Evolutionary conservation across 768 basidiomycete genomes (phyloP).

Genomic region (Ramaria sp.): DNA sequence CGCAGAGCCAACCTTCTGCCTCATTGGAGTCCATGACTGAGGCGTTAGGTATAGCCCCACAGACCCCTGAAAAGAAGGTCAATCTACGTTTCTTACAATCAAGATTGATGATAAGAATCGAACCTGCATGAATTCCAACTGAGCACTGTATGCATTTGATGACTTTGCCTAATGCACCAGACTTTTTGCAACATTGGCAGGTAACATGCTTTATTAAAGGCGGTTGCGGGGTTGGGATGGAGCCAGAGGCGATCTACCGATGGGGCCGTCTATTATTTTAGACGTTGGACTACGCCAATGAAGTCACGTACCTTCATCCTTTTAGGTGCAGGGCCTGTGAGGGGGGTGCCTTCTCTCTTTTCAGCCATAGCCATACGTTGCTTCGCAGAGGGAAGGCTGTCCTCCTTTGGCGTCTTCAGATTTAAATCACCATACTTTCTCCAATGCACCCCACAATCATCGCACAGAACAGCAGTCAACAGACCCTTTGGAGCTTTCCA

Average conservation of each 20-base stretch:
- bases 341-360: constrained; percentile 53
- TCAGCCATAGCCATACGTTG: constrained; percentile 22
- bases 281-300: background rate
- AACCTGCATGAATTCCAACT: constrained; percentile 73
- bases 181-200: constrained; percentile 67
- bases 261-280: background rate
- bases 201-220: constrained; percentile 44
- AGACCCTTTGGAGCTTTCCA: constrained; percentile 90
- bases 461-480: constrained; percentile 69
- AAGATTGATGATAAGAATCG: constrained; percentile 11
- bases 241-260: constrained; percentile 4
- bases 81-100: background rate
- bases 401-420: constrained; percentile 62
- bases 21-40: constrained; percentile 44
- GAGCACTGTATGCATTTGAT: constrained; percentile 74
- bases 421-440: constrained; percentile 89
- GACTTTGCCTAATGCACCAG: constrained; percentile 67
- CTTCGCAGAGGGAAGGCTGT: constrained; percentile 31
- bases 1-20: constrained; percentile 75
- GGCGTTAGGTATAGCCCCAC: constrained; percentile 36
- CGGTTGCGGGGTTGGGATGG: constrained; percentile 58
- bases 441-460: constrained; percentile 80
- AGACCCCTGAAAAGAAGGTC: constrained; percentile 35
- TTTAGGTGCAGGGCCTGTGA: constrained; percentile 45
- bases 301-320: constrained; percentile 43